Conservation (phyloP, 352 stramenopile species). For the Globisporangium spinosum region DNA sequence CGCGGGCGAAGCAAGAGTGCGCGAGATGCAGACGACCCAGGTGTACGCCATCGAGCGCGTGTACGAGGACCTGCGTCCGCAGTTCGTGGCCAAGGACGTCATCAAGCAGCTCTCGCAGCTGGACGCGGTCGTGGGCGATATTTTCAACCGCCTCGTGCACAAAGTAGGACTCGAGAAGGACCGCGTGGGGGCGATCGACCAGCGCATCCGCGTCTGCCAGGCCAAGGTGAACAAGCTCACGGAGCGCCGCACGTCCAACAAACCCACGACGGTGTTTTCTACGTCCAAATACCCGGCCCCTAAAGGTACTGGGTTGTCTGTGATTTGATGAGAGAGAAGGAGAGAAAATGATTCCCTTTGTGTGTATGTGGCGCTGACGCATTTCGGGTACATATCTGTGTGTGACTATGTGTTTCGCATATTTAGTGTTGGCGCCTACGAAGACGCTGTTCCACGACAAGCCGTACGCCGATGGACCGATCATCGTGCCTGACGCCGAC, state of each 20-base stretch:
- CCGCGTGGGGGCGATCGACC: slow-evolving; percentile 69
- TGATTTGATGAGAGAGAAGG: background rate
- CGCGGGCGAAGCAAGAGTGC: background rate
- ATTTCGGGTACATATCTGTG: background rate
- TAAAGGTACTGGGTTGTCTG: slow-evolving; percentile 24
- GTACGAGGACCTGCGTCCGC: slow-evolving; percentile 80
- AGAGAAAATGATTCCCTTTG: background rate
- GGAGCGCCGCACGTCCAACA: slow-evolving; percentile 76
- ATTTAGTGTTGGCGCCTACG: slow-evolving; percentile 43
- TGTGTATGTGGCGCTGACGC: background rate
- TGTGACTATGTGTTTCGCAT: background rate
- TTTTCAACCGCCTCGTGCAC: slow-evolving; percentile 78
- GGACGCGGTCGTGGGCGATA: slow-evolving; percentile 78
- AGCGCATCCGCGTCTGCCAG: slow-evolving; percentile 71
- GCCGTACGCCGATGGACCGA: slow-evolving; percentile 67
- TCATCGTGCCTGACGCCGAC: slow-evolving; percentile 62
- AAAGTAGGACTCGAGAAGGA: slow-evolving; percentile 80
- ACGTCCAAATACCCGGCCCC: slow-evolving; percentile 85
- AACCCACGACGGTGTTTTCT: slow-evolving; percentile 87
- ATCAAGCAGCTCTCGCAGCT: slow-evolving; percentile 83
- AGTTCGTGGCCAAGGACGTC: slow-evolving; percentile 84
- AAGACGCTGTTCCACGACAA: slow-evolving; percentile 87
- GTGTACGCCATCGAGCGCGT: slow-evolving; percentile 86
- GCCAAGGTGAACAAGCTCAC: slow-evolving; percentile 84
- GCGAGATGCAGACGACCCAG: slow-evolving; percentile 77